Evolutionary conservation across 495 filamentous ascomycete genomes (phyloP).

Genomic region (Penicillium desertorum): DNA sequence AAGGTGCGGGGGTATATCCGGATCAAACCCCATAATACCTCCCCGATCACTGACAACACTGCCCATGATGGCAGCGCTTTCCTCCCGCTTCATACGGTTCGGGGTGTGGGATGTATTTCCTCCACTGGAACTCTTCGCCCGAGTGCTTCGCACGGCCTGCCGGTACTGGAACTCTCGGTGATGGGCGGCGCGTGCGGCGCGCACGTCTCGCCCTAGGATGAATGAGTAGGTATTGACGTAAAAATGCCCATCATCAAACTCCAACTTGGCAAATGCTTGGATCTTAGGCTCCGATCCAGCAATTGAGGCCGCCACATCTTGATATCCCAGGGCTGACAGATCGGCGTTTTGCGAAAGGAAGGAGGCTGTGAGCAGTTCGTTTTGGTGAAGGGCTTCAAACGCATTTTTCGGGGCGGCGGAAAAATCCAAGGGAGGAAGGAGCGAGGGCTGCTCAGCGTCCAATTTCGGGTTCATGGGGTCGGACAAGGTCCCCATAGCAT

Average conservation of each 20-base stretch:
- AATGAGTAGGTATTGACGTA: conserved; percentile 69
- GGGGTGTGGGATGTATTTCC: conserved; percentile 48
- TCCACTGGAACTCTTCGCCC: conserved; percentile 49
- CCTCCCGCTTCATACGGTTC: conserved; percentile 49
- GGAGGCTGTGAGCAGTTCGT: conserved; percentile 44
- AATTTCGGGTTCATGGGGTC: conserved; percentile 40
- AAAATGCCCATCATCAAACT: conserved; percentile 70
- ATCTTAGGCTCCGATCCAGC: conserved; percentile 51
- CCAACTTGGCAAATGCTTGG: conserved; percentile 66
- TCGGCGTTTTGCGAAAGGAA: conserved; percentile 44
- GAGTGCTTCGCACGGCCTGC: conserved; percentile 42
- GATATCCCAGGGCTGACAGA: conserved; percentile 43
- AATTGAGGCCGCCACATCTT: conserved; percentile 38
- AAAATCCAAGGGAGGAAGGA: conserved; percentile 43
- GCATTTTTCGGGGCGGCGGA: conserved; percentile 35
- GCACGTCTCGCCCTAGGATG: conserved; percentile 64
- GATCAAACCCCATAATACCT: conserved; percentile 58
- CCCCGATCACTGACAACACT: conserved; percentile 60
- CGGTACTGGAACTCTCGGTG: conserved; percentile 48
- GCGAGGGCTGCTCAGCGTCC: conserved; percentile 37
- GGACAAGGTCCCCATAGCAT: conserved; percentile 32
- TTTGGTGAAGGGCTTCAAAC: conserved; percentile 43
- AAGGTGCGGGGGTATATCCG: conserved; percentile 46
- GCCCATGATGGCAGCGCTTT: conserved; percentile 44
- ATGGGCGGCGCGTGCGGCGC: conserved; percentile 52